These are phyloP conservation scores for Lepidium didymum DNA, from an alignment of 345 rosid genomes.

Conservation along the genomic window DNA sequence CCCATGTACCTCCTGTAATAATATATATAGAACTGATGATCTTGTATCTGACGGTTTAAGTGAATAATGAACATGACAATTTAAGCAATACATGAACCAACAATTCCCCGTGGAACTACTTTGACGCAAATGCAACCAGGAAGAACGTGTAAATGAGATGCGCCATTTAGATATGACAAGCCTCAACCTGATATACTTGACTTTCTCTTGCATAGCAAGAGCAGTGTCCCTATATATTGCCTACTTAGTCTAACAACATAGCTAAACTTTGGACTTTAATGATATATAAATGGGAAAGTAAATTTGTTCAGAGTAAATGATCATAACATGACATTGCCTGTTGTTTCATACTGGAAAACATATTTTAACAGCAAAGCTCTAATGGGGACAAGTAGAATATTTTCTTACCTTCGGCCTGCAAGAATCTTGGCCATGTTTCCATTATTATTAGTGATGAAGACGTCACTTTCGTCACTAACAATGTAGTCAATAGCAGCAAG, in stretches of 20 bases:
- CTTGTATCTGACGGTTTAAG: neutral
- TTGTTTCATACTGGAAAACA: neutral
- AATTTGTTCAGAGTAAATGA: no score
- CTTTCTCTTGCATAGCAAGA: neutral
- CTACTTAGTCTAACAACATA: neutral
- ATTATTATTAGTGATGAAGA: conserved; percentile 88
- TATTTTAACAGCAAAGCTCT: neutral
- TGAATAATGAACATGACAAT: neutral
- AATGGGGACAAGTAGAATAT: neutral
- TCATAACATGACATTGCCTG: neutral
- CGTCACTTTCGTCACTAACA: conserved; percentile 90
- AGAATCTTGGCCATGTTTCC: conserved; percentile 99
- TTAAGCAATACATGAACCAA: neutral
- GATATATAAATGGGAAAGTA: neutral
- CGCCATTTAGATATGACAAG: neutral
- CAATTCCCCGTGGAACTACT: neutral
- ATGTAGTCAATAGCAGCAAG: conserved; percentile 93
- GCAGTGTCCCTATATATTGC: neutral
- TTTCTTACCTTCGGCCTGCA: conserved; percentile 90
- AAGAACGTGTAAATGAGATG: neutral
- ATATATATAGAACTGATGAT: neutral
- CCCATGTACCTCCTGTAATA: conserved; percentile 81
- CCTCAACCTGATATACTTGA: neutral
- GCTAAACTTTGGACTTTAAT: neutral
- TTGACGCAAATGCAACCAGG: neutral